Evolutionary conservation across 345 rosid species (phyloP).

Genomic region (Bruguiera sexangula): DNA sequence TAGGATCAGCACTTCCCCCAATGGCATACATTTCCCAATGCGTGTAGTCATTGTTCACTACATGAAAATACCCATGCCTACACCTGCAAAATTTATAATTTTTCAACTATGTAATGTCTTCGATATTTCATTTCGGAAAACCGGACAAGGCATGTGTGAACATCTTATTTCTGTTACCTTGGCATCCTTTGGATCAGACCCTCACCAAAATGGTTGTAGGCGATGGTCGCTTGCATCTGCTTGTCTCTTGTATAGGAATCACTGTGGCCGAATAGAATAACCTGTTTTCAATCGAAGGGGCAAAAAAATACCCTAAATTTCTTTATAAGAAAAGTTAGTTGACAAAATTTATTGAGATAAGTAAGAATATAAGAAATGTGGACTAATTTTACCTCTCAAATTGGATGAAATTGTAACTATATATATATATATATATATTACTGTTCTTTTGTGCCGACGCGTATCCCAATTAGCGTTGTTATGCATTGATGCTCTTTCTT

Average conservation of each 20-base stretch:
- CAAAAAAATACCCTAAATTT: no score
- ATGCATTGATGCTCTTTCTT: no score
- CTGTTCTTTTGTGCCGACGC: no score
- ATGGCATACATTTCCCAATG: slow-evolving; percentile 34
- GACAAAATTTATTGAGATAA: no score
- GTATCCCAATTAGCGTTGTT: no score
- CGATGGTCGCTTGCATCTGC: slow-evolving; percentile 27
- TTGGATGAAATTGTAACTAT: no score
- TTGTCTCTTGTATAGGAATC: slow-evolving; percentile 25
- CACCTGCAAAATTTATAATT: slow-evolving; percentile 11
- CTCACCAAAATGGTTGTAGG: slow-evolving; percentile 29
- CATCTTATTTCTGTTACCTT: slow-evolving; percentile 12
- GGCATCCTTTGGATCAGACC: slow-evolving; percentile 32
- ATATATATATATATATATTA: no score
- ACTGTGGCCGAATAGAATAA: slow-evolving; percentile 24
- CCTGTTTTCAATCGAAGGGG: slow-evolving; percentile 7
- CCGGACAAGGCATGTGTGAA: not conserved
- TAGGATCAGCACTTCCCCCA: slow-evolving; percentile 27
- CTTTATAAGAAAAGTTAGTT: no score
- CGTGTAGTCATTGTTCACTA: slow-evolving; percentile 29
- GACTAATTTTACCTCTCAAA: no score
- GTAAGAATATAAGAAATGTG: no score
- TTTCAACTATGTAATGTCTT: not conserved
- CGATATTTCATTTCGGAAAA: not conserved
- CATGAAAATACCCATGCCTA: slow-evolving; percentile 29